These are phyloP conservation scores for Rhizophora mangle DNA, from an alignment of 345 rosid species.

Conservation along the genomic window DNA sequence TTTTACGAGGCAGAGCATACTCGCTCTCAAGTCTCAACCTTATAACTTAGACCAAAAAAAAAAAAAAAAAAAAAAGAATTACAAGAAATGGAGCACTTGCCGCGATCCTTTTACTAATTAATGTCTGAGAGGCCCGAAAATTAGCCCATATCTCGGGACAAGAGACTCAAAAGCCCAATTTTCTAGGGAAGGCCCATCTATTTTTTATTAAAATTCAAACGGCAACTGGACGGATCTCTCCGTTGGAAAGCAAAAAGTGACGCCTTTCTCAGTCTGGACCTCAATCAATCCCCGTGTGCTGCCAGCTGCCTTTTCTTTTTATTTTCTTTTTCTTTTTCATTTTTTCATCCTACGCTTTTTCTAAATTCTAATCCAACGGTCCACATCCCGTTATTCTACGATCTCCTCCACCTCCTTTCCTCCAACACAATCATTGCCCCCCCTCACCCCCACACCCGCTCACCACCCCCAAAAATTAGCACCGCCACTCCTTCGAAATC, in stretches of 20 bases:
- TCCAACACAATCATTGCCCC: constrained; percentile 53
- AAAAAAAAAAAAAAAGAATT: too few species aligned
- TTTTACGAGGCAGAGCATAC: too few species aligned
- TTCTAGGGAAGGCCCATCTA: too few species aligned
- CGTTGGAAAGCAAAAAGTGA: not conserved
- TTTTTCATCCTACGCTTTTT: not conserved
- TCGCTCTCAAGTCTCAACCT: too few species aligned
- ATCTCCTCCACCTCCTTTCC: constrained; percentile 22
- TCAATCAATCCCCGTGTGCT: constrained; percentile 26
- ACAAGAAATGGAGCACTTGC: too few species aligned
- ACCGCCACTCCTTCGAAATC: constrained; percentile 10
- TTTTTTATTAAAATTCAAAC: constrained; percentile 13
- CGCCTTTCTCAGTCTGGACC: not conserved
- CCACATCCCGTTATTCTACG: constrained; percentile 24
- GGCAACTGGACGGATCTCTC: not conserved
- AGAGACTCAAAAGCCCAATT: too few species aligned
- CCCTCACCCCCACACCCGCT: constrained; percentile 3
- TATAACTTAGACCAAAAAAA: too few species aligned
- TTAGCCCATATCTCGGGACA: too few species aligned
- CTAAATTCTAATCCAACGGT: constrained; percentile 45
- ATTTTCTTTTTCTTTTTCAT: not conserved
- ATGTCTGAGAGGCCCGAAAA: too few species aligned
- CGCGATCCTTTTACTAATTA: too few species aligned
- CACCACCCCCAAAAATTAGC: constrained; percentile 21
- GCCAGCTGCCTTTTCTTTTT: constrained; percentile 27